These are phyloP conservation scores for Tolypocladium pustulatum DNA, from an alignment of 2,329 filamentous ascomycete genomes.

Conservation along the genomic window DNA sequence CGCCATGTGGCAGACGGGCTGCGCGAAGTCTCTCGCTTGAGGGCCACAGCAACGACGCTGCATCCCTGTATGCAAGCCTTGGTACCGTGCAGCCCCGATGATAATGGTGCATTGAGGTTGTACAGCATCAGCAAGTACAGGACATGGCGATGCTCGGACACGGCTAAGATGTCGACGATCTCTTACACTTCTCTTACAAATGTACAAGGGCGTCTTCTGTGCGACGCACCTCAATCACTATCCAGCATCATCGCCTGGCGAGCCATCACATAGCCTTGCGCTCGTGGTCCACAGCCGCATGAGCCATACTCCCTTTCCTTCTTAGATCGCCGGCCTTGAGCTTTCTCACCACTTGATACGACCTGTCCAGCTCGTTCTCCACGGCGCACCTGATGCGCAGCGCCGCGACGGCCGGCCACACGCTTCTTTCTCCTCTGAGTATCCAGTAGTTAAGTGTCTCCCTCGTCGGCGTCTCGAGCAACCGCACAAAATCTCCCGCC, in stretches of 20 bases:
- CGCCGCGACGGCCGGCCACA: conserved; percentile 82
- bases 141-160: neutral
- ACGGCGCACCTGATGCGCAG: conserved; percentile 73
- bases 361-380: conserved; percentile 77
- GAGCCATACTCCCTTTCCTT: conserved; percentile 30
- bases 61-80: neutral
- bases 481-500: conserved; percentile 59
- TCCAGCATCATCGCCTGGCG: neutral
- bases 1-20: neutral
- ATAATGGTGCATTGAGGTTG: neutral
- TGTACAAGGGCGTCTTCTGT: neutral
- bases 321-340: conserved; percentile 41
- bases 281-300: conserved; percentile 12
- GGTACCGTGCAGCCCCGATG: too few species aligned
- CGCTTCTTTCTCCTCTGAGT: conserved; percentile 68
- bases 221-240: neutral
- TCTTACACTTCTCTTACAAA: neutral
- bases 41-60: neutral
- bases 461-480: conserved; percentile 74
- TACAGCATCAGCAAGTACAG: neutral
- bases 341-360: conserved; percentile 69
- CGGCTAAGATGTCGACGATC: neutral
- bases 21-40: neutral
- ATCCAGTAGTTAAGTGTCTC: conserved; percentile 79
- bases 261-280: neutral